phyloP scores from a whole-genome alignment of 306 rosid genomes.

The Ammopiptanthus mongolicus region DNA sequence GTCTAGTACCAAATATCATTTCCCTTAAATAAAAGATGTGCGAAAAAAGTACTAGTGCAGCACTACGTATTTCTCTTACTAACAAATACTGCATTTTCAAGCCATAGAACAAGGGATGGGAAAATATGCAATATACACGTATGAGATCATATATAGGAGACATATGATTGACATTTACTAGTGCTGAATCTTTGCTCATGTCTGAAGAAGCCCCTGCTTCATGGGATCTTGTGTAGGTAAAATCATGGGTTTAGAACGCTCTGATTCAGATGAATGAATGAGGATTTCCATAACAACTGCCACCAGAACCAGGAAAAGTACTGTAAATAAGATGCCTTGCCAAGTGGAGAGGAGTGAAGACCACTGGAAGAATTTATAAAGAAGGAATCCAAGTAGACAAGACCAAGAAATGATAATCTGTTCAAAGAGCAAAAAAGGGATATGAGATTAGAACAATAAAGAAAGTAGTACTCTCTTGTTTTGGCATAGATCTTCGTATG shows the following conservation, averaged over 20 bases:
- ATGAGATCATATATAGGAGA: neutral
- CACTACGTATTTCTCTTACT: neutral
- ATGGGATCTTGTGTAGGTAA: constrained; percentile 39
- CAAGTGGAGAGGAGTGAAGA: constrained; percentile 60
- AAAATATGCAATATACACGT: neutral
- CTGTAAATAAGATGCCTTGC: constrained; percentile 52
- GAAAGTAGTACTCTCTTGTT: neutral
- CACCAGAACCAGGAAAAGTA: constrained; percentile 41
- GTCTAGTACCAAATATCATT: too few relatives aligned
- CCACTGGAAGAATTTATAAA: constrained; percentile 34
- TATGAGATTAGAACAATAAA: neutral
- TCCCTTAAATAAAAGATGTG: neutral
- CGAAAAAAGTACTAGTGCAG: neutral
- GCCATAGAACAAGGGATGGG: neutral
- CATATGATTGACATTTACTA: neutral
- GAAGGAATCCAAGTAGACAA: constrained; percentile 36
- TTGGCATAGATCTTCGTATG: neutral
- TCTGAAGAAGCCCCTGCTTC: constrained; percentile 44
- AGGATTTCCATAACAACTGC: constrained; percentile 57
- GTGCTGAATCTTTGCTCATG: constrained; percentile 22
- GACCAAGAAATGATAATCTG: constrained; percentile 66
- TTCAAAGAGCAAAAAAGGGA: constrained; percentile 12
- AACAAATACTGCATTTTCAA: neutral
- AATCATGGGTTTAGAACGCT: constrained; percentile 34
- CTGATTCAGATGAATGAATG: constrained; percentile 59